These are phyloP conservation scores for Heliamphora exappendiculata DNA, from an alignment of 148 eudicot species.

Conservation along the genomic window DNA sequence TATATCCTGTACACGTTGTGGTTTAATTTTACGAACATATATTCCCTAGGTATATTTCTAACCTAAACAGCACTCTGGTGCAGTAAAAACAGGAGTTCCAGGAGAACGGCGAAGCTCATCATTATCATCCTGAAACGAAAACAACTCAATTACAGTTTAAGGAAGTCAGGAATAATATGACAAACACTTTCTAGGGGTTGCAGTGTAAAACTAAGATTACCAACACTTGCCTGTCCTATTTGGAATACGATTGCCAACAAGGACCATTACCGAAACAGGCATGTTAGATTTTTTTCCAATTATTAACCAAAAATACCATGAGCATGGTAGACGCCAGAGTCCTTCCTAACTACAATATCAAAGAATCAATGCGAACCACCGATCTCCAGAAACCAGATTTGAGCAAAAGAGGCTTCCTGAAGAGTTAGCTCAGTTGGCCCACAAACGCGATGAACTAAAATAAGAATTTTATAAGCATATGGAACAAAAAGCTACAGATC, in stretches of 20 bases:
- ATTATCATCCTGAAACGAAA: conserved; percentile 62
- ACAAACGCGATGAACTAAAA: not conserved
- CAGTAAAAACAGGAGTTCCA: conserved; percentile 97
- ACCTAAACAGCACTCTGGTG: conserved; percentile 98
- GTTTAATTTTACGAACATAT: not conserved
- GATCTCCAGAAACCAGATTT: not conserved
- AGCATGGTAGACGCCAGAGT: not conserved
- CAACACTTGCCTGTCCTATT: too few relatives aligned
- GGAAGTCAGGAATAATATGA: not conserved
- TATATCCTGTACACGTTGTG: not conserved
- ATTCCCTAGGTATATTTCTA: not conserved
- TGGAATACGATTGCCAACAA: too few relatives aligned
- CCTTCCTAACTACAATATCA: not conserved
- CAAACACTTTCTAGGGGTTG: not conserved
- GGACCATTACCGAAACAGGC: too few relatives aligned
- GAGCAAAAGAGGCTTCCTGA: not conserved
- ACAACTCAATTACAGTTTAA: not conserved
- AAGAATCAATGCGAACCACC: not conserved
- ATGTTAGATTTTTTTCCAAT: too few relatives aligned
- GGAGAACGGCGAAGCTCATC: conserved; percentile 97
- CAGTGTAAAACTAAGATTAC: not conserved
- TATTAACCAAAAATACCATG: too few relatives aligned
- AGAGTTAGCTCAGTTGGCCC: not conserved
- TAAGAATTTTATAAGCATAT: too few relatives aligned
- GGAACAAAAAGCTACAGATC: too few relatives aligned